Base-by-base conservation (phyloP, 2,329 filamentous ascomycete genomes). In the Ophidiomyces ophidiicola region DNA sequence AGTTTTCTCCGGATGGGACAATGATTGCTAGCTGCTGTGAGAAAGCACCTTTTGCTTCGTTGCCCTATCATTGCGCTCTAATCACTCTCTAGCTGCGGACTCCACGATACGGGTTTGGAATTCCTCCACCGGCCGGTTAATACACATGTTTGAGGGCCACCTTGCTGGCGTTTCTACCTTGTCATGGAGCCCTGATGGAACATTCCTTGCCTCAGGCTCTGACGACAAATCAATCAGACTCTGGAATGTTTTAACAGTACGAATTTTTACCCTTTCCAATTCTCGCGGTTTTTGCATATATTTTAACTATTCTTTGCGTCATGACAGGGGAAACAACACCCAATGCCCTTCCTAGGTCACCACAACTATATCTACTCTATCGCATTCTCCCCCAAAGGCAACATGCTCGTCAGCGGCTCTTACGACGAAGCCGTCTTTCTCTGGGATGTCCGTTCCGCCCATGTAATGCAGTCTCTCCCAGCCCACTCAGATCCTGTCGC, bases 341-440 rank as follows among this genome's bases (percentile, higher is more conserved):
- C 72, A 0, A 70, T 66, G 15, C 69, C 73, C 1, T 68, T 96
- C 48, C 70, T 82, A 17, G 88, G 90, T 2, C 90, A 98, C 53
- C 86, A 94, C 60, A 96, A 92, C 61, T 96, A 96, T 60, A 80
- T 98, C 21, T 94, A 93, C 62, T 85, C 81, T 36, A 69, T 98
- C 23, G 86, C 87, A 4, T 96, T 96, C 60, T 88, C 84, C n/a
- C 90, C 90, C 1, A 96, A 94, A 59, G 90, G 90, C 17, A 98
- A 98, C 55, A 94, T 96, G 56, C 73, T 98, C 23, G 90, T 87
- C 11, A 92, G 83, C 48, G 90, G 90, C 8, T 92, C 83, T 47
- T 96, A 94, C 61, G 90, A 98, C 50, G 90, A 98, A 66, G 90
- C 90, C 3, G 85, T 98, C 0, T 94, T 94, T 48, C 63, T 98